Evolutionary conservation across 140 eudicot species (phyloP).

Genomic region (Oenanthe javanica): DNA sequence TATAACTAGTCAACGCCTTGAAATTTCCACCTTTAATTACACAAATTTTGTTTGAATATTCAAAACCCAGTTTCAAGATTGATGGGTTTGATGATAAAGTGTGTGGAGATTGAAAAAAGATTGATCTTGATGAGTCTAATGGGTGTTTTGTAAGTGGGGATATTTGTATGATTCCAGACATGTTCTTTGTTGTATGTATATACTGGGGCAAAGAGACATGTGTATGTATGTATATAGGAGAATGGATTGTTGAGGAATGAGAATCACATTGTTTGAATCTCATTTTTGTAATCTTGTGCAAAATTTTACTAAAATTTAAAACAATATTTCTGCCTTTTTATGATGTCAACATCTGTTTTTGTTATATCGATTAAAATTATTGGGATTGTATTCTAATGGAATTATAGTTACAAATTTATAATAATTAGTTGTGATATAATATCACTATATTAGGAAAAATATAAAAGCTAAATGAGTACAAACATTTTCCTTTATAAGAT

Average conservation of each 20-base stretch:
- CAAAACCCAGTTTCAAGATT: conserved; percentile 11
- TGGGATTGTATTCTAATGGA: too few species aligned
- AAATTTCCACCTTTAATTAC: conserved; percentile 11
- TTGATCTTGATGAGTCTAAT: conserved; percentile 20
- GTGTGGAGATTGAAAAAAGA: conserved; percentile 14
- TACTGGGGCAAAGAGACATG: background rate
- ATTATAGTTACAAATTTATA: too few species aligned
- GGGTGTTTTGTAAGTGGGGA: conserved; percentile 11
- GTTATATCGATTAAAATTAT: too few species aligned
- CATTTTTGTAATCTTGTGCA: background rate
- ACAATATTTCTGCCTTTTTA: too few species aligned
- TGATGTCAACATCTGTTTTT: too few species aligned
- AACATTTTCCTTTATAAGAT: too few species aligned
- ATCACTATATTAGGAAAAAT: too few species aligned
- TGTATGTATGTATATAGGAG: background rate
- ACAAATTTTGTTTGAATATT: conserved; percentile 13
- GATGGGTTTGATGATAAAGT: conserved; percentile 1
- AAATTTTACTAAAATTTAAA: too few species aligned
- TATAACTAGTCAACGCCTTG: conserved; percentile 19
- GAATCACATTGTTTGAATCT: conserved; percentile 1
- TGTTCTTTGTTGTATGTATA: background rate
- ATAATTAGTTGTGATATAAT: too few species aligned
- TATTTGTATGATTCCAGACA: background rate
- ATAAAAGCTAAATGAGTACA: too few species aligned
- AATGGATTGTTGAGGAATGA: background rate